Conservation (phyloP, 495 filamentous ascomycete genomes). For the Aspergillus homomorphus region DNA sequence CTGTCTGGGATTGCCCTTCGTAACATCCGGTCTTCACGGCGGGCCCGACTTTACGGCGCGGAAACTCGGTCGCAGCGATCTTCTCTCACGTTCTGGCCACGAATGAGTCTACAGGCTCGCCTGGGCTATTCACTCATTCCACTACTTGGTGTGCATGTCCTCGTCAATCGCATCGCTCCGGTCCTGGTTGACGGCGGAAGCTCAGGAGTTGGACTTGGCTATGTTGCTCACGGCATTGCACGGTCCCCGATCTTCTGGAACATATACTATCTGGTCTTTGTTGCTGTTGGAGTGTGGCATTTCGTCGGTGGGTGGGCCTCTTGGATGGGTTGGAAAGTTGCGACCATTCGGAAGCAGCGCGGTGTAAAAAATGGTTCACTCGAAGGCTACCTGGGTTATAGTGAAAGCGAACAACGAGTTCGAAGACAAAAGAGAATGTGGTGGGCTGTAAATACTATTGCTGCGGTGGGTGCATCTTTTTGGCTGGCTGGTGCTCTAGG, state of each 20-base stretch:
- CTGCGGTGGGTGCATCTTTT: constrained; percentile 52
- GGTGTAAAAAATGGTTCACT: constrained; percentile 35
- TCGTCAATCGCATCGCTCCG: constrained; percentile 70
- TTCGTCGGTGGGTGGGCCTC: constrained; percentile 78
- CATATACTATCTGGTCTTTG: constrained; percentile 62
- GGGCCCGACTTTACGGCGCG: constrained; percentile 67
- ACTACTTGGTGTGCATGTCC: constrained; percentile 63
- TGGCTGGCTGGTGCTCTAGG: constrained; percentile 84
- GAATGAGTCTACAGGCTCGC: constrained; percentile 58
- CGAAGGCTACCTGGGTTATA: constrained; percentile 34
- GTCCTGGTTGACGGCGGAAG: constrained; percentile 75
- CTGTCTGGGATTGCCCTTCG: constrained; percentile 72
- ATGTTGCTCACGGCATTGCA: constrained; percentile 82
- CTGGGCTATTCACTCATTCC: constrained; percentile 66
- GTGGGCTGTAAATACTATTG: constrained; percentile 64
- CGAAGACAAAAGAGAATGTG: constrained; percentile 57
- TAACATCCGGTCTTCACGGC: constrained; percentile 63
- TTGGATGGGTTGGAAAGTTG: constrained; percentile 61
- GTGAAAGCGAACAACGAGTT: constrained; percentile 38
- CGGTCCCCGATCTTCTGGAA: constrained; percentile 62
- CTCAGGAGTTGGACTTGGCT: constrained; percentile 74
- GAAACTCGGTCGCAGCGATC: constrained; percentile 41
- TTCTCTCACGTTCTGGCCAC: constrained; percentile 58
- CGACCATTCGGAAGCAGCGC: constrained; percentile 35
- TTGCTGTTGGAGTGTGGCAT: constrained; percentile 71